Conservation (phyloP, 179 eudicot genomes). For the Gypsophila paniculata region DNA sequence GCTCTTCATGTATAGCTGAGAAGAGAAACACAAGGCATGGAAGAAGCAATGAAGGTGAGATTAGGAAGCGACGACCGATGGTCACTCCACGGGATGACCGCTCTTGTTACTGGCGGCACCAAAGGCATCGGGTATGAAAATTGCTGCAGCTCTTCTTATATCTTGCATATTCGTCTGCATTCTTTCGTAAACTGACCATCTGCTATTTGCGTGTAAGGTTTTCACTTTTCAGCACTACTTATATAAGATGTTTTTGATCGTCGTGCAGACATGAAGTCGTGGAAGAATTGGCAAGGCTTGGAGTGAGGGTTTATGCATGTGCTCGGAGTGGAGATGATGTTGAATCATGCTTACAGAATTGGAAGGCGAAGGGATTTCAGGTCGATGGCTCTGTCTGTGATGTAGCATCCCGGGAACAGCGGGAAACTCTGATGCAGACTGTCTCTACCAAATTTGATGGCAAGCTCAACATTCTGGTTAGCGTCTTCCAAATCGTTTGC, state of each 20-base stretch:
- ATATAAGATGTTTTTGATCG: not conserved
- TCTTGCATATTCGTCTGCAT: too few relatives aligned
- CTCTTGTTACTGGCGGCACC: conserved; percentile 32
- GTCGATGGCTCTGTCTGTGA: too few relatives aligned
- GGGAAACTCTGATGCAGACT: conserved; percentile 25
- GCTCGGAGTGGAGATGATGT: conserved; percentile 36
- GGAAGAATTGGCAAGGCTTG: conserved; percentile 35
- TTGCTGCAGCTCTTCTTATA: not conserved
- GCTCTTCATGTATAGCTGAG: too few relatives aligned
- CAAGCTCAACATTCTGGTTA: conserved; percentile 31
- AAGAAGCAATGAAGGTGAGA: not conserved
- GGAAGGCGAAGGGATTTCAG: too few relatives aligned
- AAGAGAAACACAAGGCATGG: not conserved
- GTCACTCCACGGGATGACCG: too few relatives aligned
- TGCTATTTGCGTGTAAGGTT: too few relatives aligned
- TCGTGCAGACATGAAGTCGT: conserved; percentile 17
- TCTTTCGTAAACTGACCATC: too few relatives aligned
- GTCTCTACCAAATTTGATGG: conserved; percentile 39
- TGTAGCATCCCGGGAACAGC: too few relatives aligned
- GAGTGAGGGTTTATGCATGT: conserved; percentile 52
- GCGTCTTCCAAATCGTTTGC: not conserved
- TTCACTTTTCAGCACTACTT: too few relatives aligned
- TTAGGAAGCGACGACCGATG: too few relatives aligned
- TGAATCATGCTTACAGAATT: too few relatives aligned
- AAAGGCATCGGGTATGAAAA: conserved; percentile 25